Evolutionary conservation across 225 moss, liverwort and hornwort species (phyloP).

Genomic region (Straminergon stramineum): DNA sequence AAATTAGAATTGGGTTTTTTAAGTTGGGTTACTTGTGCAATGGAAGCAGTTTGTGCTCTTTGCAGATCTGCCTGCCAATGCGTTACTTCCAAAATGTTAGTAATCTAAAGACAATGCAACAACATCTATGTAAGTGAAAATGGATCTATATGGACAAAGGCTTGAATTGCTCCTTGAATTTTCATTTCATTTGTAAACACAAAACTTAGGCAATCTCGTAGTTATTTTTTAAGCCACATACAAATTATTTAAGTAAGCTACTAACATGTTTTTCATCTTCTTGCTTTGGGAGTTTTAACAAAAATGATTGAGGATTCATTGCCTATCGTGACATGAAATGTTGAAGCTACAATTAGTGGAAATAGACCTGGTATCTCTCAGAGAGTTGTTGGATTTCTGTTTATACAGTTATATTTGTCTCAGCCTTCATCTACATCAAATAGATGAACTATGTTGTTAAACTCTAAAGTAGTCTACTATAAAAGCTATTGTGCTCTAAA

Average conservation of each 20-base stretch:
- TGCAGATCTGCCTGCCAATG: constrained; percentile 19
- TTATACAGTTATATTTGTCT: constrained; percentile 57
- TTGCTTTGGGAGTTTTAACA: background rate
- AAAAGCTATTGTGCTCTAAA: too few relatives aligned
- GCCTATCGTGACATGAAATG: background rate
- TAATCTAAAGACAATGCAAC: background rate
- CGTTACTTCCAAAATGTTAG: background rate
- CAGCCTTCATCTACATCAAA: constrained; percentile 17
- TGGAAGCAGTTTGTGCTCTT: constrained; percentile 9
- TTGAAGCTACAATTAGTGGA: background rate
- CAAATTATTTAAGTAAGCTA: background rate
- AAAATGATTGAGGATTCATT: background rate
- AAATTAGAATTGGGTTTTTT: background rate
- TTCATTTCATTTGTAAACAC: background rate
- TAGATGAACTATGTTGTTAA: background rate
- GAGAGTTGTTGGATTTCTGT: constrained; percentile 57
- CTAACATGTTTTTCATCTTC: background rate
- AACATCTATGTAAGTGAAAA: background rate
- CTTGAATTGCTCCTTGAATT: background rate
- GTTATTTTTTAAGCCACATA: background rate
- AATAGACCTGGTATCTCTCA: constrained; percentile 49
- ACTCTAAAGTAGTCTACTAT: too few relatives aligned
- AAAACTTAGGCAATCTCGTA: background rate
- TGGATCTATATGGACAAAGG: background rate
- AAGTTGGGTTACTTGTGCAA: background rate